phyloP scores from a whole-genome alignment of 768 basidiomycete genomes.

The Kwoniella sp. region DNA sequence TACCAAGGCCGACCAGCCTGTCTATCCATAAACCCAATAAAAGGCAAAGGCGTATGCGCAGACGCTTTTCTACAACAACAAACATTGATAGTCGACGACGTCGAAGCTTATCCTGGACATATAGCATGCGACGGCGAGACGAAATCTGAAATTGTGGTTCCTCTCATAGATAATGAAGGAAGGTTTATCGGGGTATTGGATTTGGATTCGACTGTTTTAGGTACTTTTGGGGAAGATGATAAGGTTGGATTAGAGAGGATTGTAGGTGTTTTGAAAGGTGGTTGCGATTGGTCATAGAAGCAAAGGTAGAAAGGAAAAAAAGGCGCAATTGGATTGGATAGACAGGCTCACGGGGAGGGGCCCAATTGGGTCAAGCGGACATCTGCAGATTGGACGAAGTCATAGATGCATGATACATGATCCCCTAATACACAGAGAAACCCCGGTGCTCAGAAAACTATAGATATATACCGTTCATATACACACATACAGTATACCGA shows the following conservation, averaged over 20 bases:
- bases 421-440: background rate
- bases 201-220: constrained; percentile 74
- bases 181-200: constrained; percentile 65
- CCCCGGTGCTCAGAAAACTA: too few species aligned
- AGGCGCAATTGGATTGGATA: too few species aligned
- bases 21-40: constrained; percentile 66
- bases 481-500: too few species aligned
- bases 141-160: constrained; percentile 85
- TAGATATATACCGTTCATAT: too few species aligned
- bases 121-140: constrained; percentile 90
- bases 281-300: constrained; percentile 34
- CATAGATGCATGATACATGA: background rate
- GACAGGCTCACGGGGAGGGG: too few species aligned
- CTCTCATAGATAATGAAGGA: constrained; percentile 58
- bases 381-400: too few species aligned
- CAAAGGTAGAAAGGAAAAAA: too few species aligned
- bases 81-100: constrained; percentile 73
- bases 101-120: constrained; percentile 82
- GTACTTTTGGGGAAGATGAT: constrained; percentile 78
- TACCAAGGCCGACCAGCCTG: constrained; percentile 93
- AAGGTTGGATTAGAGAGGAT: constrained; percentile 74
- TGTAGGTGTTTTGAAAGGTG: constrained; percentile 63
- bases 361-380: too few species aligned
- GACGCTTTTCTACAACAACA: constrained; percentile 66
- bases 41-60: constrained; percentile 80